Base-by-base conservation (phyloP, 2,329 filamentous ascomycete genomes). In the Hymenoscyphus infarciens region DNA sequence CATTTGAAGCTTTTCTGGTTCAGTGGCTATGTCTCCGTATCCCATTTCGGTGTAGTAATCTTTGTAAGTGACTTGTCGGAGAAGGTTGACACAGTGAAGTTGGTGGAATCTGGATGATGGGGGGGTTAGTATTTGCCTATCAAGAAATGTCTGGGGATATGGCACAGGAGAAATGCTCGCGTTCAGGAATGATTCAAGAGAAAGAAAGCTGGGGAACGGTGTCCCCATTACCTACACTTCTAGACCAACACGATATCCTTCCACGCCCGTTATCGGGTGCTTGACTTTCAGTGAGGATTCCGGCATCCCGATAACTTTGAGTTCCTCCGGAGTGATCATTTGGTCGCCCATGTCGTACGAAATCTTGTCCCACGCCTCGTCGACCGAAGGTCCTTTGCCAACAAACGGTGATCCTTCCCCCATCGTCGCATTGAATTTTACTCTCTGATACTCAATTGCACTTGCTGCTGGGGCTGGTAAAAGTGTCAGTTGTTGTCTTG, bases 161-260 rank as follows among this genome's bases (percentile, higher is more conserved):
- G 25, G 25, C 25, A 27, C 25, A 27, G 25, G 25, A 27, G 2
- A 2, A 2, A 27, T 27, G 25, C 25, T 27, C 0, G 25, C 2
- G 25, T 27, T 27, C 25, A 27, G 25, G 25, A 27, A 27, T 27
- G 25, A 27, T 27, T 27, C 25, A 27, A 27, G 25, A 27, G 25
- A 27, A 27, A 27, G 25, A 27, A 27, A 27, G 25, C 4, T 2
- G 25, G 25, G 4, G 25, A 27, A 27, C 25, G 25, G 25, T 27
- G 25, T 27, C 25, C 25, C 25, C 25, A 27, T 27, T 27, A 27
- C 25, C 25, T 27, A 27, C 2, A 75, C 71, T 64, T 79, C 76
- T 1, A 77, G 80, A 72, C 68, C 84, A 0, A 84, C 83, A n/a
- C 84, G 78, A 67, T 86, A 87, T 0, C 84, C 84, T 42, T 80